Conservation (phyloP, 371 early-diverging fungal species). For the Parasitella parasitica region DNA sequence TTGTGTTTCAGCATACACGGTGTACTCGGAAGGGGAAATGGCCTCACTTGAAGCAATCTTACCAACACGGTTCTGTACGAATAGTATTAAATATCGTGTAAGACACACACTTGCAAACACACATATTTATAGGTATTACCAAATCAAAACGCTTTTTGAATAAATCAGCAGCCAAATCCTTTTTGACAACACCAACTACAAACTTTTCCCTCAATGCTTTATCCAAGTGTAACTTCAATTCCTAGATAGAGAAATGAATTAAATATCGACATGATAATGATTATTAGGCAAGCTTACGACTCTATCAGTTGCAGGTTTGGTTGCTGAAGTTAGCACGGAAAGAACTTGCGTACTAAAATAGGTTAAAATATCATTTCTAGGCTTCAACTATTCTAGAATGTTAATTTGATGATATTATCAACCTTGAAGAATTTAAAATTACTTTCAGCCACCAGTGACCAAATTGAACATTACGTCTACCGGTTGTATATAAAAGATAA, state of each 20-base stretch:
- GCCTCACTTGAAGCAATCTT: conserved; percentile 23
- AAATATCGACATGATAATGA: background rate
- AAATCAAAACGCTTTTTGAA: conserved; percentile 68
- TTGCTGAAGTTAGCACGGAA: conserved; percentile 19
- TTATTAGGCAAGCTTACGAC: conserved; percentile 24
- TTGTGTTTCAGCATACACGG: conserved; percentile 42
- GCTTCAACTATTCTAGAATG: conserved; percentile 30
- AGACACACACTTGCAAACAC: background rate
- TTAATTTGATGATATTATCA: background rate
- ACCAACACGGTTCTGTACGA: conserved; percentile 12
- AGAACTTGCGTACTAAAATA: conserved; percentile 22
- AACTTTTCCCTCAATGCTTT: conserved; percentile 49
- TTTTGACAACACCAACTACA: conserved; percentile 69
- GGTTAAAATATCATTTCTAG: conserved; percentile 44
- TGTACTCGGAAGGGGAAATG: conserved; percentile 21
- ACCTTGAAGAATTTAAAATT: no score
- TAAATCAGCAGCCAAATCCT: conserved; percentile 47
- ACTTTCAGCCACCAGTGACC: conserved; percentile 70
- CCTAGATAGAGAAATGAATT: background rate
- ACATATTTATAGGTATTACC: no score
- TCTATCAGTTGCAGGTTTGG: conserved; percentile 29
- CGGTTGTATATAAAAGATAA: conserved; percentile 71
- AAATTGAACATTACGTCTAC: conserved; percentile 67
- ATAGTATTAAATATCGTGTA: background rate
- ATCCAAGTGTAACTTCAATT: conserved; percentile 35